Conservation (phyloP, 129 eudicot genomes). For the Sambucus nigra region DNA sequence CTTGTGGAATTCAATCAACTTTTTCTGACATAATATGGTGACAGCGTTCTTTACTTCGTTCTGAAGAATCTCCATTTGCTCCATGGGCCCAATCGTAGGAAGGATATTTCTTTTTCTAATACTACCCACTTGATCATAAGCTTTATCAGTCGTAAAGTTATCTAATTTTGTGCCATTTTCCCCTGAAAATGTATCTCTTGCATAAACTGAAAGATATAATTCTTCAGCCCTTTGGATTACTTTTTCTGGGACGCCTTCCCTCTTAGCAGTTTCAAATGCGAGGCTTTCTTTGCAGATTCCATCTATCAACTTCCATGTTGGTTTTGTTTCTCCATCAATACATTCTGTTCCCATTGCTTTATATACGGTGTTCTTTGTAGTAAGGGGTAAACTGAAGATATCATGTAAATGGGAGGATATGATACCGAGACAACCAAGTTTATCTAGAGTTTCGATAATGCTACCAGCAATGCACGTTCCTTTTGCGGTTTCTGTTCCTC, state of each 20-base stretch:
- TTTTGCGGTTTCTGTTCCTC: conserved; percentile 96
- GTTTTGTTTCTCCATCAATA: conserved; percentile 60
- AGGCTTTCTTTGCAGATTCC: conserved; percentile 95
- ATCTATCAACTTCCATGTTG: conserved; percentile 88
- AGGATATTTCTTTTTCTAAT: conserved; percentile 2
- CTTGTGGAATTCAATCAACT: conserved; percentile 32
- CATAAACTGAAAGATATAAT: conserved; percentile 48
- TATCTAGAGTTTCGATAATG: conserved; percentile 76
- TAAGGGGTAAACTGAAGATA: conserved; percentile 70
- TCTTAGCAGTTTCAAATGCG: conserved; percentile 92
- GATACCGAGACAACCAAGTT: conserved; percentile 71
- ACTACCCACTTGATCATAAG: conserved; percentile 14
- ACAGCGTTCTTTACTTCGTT: conserved; percentile 53
- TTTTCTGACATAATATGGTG: conserved; percentile 33
- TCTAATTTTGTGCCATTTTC: conserved; percentile 7
- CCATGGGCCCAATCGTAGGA: conserved; percentile 7
- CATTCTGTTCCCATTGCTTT: conserved; percentile 83
- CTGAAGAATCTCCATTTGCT: conserved; percentile 23
- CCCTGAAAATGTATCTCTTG: conserved; percentile 16
- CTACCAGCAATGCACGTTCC: conserved; percentile 97
- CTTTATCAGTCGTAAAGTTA: conserved; percentile 10
- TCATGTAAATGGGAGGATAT: conserved; percentile 92
- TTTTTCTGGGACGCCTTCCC: conserved; percentile 71
- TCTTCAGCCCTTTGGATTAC: conserved; percentile 74
- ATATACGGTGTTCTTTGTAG: conserved; percentile 31